A percentile compares a stretch with the other conserved stretches of the same genome.
Evolutionary conservation across 768 basidiomycete species (phyloP).

Genomic region (Filobasidium wieringae): DNA sequence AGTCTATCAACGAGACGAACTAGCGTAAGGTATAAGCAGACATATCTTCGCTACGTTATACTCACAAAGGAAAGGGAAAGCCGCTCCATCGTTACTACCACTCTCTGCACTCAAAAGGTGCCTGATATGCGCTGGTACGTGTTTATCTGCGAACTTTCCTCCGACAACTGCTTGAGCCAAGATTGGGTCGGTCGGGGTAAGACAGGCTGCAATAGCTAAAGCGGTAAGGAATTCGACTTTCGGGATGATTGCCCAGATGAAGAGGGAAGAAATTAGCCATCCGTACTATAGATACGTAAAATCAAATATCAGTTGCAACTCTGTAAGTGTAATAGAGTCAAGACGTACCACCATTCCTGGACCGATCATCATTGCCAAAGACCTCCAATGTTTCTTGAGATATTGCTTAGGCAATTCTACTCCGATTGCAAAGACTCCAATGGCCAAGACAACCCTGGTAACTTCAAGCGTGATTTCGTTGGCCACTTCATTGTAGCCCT

Average conservation of each 20-base stretch:
- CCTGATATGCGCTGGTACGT: slow-evolving; percentile 66
- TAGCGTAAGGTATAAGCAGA: neutral
- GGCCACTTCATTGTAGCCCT: slow-evolving; percentile 41
- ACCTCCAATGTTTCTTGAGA: slow-evolving; percentile 83
- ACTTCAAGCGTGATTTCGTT: slow-evolving; percentile 83
- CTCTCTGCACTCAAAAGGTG: slow-evolving; percentile 74
- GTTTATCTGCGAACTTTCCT: slow-evolving; percentile 95
- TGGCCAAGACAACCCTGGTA: slow-evolving; percentile 82
- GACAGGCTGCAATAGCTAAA: slow-evolving; percentile 79
- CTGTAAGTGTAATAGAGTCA: too few species aligned
- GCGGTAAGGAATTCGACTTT: slow-evolving; percentile 77
- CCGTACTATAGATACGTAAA: slow-evolving; percentile 53
- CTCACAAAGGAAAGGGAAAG: slow-evolving; percentile 73
- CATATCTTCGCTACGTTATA: neutral
- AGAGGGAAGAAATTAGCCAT: slow-evolving; percentile 75
- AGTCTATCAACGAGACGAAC: slow-evolving; percentile 20
- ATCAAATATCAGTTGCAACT: neutral
- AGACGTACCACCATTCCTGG: slow-evolving; percentile 37
- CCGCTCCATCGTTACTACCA: slow-evolving; percentile 93
- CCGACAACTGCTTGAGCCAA: slow-evolving; percentile 85
- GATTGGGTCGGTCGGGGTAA: slow-evolving; percentile 90
- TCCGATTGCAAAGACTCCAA: slow-evolving; percentile 95
- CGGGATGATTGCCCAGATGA: slow-evolving; percentile 87
- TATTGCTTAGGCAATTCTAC: slow-evolving; percentile 71
- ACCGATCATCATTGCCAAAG: slow-evolving; percentile 64